Evolutionary conservation across 257 asterid species (phyloP), one percentile per base, ranked within the genome.

Genomic region (Salvia hispanica): DNA sequence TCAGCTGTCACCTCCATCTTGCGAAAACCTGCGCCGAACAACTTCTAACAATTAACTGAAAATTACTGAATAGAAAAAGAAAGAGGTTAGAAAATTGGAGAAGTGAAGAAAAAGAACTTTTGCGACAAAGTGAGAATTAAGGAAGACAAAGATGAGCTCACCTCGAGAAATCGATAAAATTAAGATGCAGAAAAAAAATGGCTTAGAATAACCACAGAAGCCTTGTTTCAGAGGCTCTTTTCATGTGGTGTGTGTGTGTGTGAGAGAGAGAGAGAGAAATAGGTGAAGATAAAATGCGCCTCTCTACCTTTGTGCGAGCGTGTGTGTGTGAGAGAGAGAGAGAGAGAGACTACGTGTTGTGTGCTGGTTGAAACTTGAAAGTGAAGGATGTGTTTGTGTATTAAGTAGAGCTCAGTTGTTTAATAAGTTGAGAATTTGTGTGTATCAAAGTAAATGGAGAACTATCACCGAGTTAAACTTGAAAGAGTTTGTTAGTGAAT

Each of bases 1-100:
- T 72, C 66, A 66, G 74, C 82, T 42, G 76, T 72, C 73, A 76
- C 78, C 80, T 79, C 89, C 95, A 85, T 85, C 15, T 34, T 67
- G 77, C 83, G 4, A 25, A 21, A 42, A 34, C 58, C 65, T 60
- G 52, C 60, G 79, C 71, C 53, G 58, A 60, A 63, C 62, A 39
- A 31, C 48, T 74, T 15, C 54, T 48, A 52, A 81, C 90, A 65
- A 9, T 4, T 9, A 6, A 47, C 9, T 44, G 7, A 18, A 16
- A 54, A 43, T 46, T 0, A 46, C 4, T 13, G 6, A 51, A 34
- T 51, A 58, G 0, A 60, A 60, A 34, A 34, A 34, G 6, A 34
- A 2, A 34, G 39, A 34, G 39, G 4, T 34, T 34, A 34, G 39
- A 34, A 34, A 34, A 34, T 5, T 34, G 6, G 39, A 3, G 39